A percentile compares a stretch with the other conserved stretches of the same genome.
phyloP scores from a whole-genome alignment of 108 stramenopile species.

The Nannochloropsis salina region DNA sequence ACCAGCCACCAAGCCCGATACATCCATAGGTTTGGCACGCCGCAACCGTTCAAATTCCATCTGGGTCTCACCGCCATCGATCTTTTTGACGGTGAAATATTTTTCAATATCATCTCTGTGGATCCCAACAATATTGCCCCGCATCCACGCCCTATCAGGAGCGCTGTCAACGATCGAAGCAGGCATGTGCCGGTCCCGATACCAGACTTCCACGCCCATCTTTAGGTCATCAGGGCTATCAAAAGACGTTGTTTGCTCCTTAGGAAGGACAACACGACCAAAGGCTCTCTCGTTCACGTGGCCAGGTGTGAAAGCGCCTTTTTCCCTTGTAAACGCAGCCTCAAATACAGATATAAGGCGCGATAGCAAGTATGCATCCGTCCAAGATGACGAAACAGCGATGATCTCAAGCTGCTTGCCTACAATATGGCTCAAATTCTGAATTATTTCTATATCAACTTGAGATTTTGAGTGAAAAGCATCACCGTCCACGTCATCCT shows the following conservation, averaged over 20 bases:
- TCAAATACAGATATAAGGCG: background rate
- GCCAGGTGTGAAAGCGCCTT: background rate
- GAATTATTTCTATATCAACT: too few relatives aligned
- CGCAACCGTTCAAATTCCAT: background rate
- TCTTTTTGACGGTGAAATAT: background rate
- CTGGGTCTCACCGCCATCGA: background rate
- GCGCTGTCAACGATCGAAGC: background rate
- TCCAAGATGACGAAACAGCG: background rate
- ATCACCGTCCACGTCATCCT: background rate
- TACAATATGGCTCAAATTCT: background rate
- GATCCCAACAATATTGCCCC: background rate
- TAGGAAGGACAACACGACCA: background rate
- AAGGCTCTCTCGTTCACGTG: background rate
- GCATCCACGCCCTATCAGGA: background rate
- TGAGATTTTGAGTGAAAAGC: background rate
- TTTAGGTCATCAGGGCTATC: background rate
- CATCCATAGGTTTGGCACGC: background rate
- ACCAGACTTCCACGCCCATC: background rate
- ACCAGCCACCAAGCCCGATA: background rate
- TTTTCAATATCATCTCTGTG: constrained; percentile 13
- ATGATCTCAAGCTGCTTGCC: background rate
- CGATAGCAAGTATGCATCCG: background rate
- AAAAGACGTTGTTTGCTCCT: background rate
- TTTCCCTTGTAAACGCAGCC: background rate
- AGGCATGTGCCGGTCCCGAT: background rate